Evolutionary conservation across 345 rosid genomes (phyloP).

Genomic region (Gossypium thurberi): DNA sequence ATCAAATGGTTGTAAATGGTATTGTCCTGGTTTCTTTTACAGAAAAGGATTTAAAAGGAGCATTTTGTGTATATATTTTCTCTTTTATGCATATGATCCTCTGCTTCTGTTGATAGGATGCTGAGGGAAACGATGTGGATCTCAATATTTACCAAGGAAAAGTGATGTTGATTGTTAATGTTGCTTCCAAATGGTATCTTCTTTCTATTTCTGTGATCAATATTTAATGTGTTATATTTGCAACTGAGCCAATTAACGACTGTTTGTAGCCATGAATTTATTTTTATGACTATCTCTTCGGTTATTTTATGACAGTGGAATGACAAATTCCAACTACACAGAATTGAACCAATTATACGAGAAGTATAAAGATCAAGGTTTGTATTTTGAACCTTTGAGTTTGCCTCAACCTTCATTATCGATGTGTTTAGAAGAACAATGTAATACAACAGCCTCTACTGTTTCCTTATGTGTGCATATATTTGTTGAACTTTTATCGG

Average conservation of each 20-base stretch:
- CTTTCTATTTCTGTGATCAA: neutral
- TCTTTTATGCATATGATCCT: neutral
- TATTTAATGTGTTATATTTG: neutral
- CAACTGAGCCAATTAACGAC: neutral
- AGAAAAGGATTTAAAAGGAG: neutral
- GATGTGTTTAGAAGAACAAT: neutral
- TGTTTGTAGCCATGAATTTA: neutral
- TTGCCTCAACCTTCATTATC: neutral
- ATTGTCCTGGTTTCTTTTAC: neutral
- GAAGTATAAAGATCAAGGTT: conserved; percentile 80
- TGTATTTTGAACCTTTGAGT: conserved; percentile 5
- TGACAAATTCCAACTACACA: conserved; percentile 78
- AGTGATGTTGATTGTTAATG: conserved; percentile 59
- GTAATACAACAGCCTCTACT: neutral
- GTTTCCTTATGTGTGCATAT: neutral
- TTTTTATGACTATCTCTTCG: neutral
- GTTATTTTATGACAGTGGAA: conserved; percentile 47
- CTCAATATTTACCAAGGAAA: conserved; percentile 53
- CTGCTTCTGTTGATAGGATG: conserved; percentile 35
- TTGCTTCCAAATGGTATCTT: conserved; percentile 60
- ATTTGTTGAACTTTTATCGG: neutral
- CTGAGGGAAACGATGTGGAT: conserved; percentile 44
- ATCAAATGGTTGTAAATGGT: neutral
- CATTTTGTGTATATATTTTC: neutral
- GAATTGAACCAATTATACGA: conserved; percentile 69